Evolutionary conservation across 148 eudicot genomes (phyloP).

Genomic region (Cornus controversa): DNA sequence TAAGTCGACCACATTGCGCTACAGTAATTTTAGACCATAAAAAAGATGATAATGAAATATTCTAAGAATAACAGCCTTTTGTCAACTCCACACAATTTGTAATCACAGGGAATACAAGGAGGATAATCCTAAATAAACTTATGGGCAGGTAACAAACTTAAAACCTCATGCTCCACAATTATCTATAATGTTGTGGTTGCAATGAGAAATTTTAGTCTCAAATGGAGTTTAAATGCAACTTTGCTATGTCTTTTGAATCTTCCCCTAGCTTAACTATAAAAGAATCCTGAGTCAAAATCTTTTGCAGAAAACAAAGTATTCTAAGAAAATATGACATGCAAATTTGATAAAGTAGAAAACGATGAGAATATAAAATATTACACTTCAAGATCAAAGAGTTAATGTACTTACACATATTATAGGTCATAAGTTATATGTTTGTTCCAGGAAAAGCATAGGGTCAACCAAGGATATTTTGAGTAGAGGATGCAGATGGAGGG

Average conservation of each 20-base stretch:
- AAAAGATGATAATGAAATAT: background rate
- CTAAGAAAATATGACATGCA: too few species aligned
- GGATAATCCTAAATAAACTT: background rate
- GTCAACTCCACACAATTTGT: background rate
- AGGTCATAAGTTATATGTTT: too few species aligned
- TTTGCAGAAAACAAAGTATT: background rate
- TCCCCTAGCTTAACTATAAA: background rate
- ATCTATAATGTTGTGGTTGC: background rate
- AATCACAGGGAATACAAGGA: too few species aligned
- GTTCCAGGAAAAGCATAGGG: too few species aligned
- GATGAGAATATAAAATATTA: too few species aligned
- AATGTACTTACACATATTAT: too few species aligned
- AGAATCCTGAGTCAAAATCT: background rate
- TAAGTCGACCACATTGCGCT: too few species aligned
- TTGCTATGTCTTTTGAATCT: background rate
- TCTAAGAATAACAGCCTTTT: background rate
- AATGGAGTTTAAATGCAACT: background rate
- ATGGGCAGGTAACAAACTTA: background rate
- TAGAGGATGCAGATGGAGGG: too few species aligned
- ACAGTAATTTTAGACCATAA: too few species aligned
- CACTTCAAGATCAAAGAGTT: too few species aligned
- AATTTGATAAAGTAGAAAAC: too few species aligned
- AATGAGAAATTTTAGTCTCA: background rate
- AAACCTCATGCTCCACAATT: background rate
- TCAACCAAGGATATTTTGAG: too few species aligned